These are phyloP conservation scores for Podospora australis DNA, from an alignment of 495 filamentous ascomycete genomes.

Conservation along the genomic window DNA sequence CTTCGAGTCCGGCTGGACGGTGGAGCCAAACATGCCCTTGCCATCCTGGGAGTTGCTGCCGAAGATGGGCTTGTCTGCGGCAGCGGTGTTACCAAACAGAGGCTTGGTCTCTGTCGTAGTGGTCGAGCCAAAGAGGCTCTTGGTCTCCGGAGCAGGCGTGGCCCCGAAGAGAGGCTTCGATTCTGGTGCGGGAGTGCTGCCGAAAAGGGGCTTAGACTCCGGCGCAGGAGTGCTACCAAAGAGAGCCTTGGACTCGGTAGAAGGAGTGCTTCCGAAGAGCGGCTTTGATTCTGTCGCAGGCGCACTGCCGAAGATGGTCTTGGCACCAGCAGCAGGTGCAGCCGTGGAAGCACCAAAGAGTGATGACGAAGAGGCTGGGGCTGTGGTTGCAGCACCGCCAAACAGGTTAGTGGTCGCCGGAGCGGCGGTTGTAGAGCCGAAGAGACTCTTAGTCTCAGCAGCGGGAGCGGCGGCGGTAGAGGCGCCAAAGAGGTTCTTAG, in stretches of 20 bases:
- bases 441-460: conserved; percentile 15
- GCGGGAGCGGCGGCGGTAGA: background rate
- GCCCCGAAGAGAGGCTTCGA: conserved; percentile 21
- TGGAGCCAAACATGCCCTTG: conserved; percentile 17
- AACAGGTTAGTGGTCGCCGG: conserved; percentile 6
- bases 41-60: conserved; percentile 4
- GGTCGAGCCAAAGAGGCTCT: conserved; percentile 15
- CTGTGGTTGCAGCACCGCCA: background rate
- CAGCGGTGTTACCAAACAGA: conserved; percentile 11
- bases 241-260: conserved; percentile 13
- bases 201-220: conserved; percentile 16
- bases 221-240: conserved; percentile 15
- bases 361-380: no score
- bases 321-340: conserved; percentile 6
- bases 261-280: conserved; percentile 18
- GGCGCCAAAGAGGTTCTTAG: conserved; percentile 21
- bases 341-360: conserved; percentile 15
- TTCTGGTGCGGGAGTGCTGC: conserved; percentile 5
- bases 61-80: background rate
- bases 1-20: conserved; percentile 5
- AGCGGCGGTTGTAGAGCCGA: conserved; percentile 13
- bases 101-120: conserved; percentile 8
- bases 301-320: conserved; percentile 19
- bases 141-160: conserved; percentile 6
- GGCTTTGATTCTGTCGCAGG: conserved; percentile 13